phyloP scores from a whole-genome alignment of 768 basidiomycete genomes.

The Leccinum longicurvipes region DNA sequence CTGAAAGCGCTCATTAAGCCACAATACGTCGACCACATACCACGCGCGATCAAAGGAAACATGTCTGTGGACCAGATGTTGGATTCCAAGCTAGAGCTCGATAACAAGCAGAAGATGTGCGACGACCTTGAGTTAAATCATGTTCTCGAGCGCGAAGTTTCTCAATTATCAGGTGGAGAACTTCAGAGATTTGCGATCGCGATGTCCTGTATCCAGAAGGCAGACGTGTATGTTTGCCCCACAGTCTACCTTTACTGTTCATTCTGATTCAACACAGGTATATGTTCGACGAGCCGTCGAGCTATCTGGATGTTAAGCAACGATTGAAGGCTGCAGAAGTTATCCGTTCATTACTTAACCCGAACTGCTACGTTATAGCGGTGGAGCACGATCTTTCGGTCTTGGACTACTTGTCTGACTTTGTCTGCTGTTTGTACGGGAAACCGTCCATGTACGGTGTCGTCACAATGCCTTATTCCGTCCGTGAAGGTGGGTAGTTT shows the following conservation, averaged over 20 bases:
- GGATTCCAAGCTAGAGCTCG: conserved; percentile 81
- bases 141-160: conserved; percentile 80
- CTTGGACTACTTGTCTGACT: conserved; percentile 97
- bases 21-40: conserved; percentile 99
- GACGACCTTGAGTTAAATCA: conserved; percentile 84
- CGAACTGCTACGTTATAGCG: conserved; percentile 90
- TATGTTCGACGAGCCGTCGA: conserved; percentile 99
- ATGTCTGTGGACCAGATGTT: conserved; percentile 91
- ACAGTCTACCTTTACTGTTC: not conserved
- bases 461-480: conserved; percentile 97
- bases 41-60: conserved; percentile 87
- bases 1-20: conserved; percentile 98
- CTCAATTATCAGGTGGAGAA: conserved; percentile 92
- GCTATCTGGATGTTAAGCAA: conserved; percentile 96
- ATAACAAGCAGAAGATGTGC: conserved; percentile 86
- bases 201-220: conserved; percentile 91
- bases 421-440: conserved; percentile 96
- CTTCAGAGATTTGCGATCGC: conserved; percentile 98
- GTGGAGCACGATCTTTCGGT: conserved; percentile 99
- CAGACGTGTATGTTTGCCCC: conserved; percentile 76
- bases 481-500: conserved; percentile 77
- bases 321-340: conserved; percentile 93
- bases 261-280: conserved; percentile 50
- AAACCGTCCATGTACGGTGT: conserved; percentile 98
- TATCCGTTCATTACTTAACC: conserved; percentile 80